Evolutionary conservation across 2,329 filamentous ascomycete genomes (phyloP), one percentile per base, ranked within the genome.

Genomic region (Colletotrichum agaves): DNA sequence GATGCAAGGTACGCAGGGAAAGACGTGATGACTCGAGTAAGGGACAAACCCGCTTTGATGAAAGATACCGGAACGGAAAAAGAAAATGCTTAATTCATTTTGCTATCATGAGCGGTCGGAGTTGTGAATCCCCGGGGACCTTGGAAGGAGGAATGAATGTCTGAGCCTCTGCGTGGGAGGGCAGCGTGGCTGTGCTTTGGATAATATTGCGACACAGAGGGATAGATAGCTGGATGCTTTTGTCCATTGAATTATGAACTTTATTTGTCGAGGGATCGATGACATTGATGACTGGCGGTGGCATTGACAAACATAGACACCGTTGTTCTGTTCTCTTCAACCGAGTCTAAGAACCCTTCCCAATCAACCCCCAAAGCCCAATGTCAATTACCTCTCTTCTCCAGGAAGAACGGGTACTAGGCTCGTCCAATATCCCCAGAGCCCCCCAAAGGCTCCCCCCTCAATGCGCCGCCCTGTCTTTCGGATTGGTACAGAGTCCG

Each of bases 391-490:
- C 35, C 31, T 11, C 35, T 13, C 7, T 37, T 37, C 10, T 37
- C 35, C 35, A 12, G 15, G 23, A 27, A 27, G 23, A 27, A 27
- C 23, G 23, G 23, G 23, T 27, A 27, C 23, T 27, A 27, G 23
- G 23, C 23, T 27, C 1, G 23, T 6, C 23, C 23, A 27, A 27
- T 27, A 27, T 27, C 23, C 23, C 21, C 21, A 49, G 19, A 27
- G 35, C 62, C 62, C 58, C 35, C 35, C 58, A 63, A 63, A 56
- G 47, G 46, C 31, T 15, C 12, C 58, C 58, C 57, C 35, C 58
- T 61, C 58, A 66, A 56, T 66, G 57, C 63, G 43, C 33, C 44
- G 63, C 60, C 60, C 63, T 63, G 56, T 43, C 19, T 37, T 52
- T n/a, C 2, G n/a, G 12, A 61, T 11, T 15, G 12, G 17, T 17